Percentiles rank a stretch among this genome's conserved stretches.
These are phyloP conservation scores for Pseudocercospora musae DNA, from an alignment of 2,329 filamentous ascomycete genomes.

Conservation along the genomic window DNA sequence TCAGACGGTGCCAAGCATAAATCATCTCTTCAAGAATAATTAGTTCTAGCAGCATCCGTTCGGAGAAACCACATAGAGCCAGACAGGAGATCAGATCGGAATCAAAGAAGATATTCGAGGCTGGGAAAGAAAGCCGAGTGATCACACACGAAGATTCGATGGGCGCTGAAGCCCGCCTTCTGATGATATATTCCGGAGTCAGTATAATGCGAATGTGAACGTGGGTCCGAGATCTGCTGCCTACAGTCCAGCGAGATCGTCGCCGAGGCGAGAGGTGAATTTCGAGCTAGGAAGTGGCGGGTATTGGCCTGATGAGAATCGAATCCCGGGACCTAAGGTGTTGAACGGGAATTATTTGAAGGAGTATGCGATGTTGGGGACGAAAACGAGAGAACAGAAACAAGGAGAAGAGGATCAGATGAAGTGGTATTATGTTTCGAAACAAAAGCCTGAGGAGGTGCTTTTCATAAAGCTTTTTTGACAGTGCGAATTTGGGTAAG, in stretches of 20 bases:
- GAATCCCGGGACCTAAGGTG: conserved; percentile 1
- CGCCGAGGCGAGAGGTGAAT: too few relatives aligned
- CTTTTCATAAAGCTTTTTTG: conserved; percentile 13
- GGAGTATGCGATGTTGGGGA: conserved; percentile 10
- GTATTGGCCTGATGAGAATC: conserved; percentile 4
- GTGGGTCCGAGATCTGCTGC: conserved; percentile 2
- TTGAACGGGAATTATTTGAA: conserved; percentile 7
- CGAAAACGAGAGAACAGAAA: too few relatives aligned
- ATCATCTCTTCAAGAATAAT: not conserved
- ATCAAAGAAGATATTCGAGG: not conserved
- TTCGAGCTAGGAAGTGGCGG: too few relatives aligned
- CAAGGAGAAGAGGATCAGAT: not conserved
- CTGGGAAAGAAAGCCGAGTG: not conserved
- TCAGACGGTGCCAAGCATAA: not conserved
- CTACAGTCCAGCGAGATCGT: conserved; percentile 3
- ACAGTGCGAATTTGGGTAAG: conserved; percentile 3
- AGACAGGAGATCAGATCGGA: conserved; percentile 2
- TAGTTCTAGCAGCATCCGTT: conserved; percentile 1
- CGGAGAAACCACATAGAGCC: conserved; percentile 2
- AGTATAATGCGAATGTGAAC: not conserved
- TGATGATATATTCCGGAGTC: not conserved
- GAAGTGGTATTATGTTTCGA: conserved; percentile 7
- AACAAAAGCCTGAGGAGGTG: conserved; percentile 6
- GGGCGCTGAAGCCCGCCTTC: not conserved
- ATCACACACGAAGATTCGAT: not conserved